Evolutionary conservation across 768 basidiomycete species (phyloP).

Genomic region (Lentinula boryana): DNA sequence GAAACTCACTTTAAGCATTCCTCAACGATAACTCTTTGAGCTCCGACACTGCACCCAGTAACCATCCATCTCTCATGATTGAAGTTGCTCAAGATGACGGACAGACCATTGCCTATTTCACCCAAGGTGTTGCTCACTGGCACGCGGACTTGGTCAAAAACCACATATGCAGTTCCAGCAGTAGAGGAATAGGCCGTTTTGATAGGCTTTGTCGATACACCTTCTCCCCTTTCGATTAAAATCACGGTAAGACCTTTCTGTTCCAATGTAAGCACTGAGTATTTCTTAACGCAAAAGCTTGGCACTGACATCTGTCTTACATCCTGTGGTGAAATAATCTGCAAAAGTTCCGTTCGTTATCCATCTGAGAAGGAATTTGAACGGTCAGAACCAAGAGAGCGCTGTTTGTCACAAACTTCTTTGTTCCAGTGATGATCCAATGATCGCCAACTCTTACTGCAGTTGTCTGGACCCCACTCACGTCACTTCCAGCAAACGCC

Average conservation of each 20-base stretch:
- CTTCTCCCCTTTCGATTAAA: conserved; percentile 64
- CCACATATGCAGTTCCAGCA: conserved; percentile 86
- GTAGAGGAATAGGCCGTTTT: conserved; percentile 90
- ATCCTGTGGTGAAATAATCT: conserved; percentile 81
- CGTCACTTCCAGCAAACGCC: conserved; percentile 89
- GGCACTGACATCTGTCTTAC: conserved; percentile 54
- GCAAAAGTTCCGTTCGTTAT: conserved; percentile 85
- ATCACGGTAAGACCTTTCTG: conserved; percentile 73
- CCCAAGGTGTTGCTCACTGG: conserved; percentile 88
- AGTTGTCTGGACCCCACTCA: conserved; percentile 77
- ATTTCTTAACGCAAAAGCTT: neutral
- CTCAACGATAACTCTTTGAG: conserved; percentile 79
- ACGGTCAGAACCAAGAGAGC: neutral
- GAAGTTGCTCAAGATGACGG: conserved; percentile 79
- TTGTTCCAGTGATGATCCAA: conserved; percentile 90
- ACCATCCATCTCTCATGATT: conserved; percentile 94
- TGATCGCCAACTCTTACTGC: conserved; percentile 81
- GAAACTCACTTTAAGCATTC: conserved; percentile 74
- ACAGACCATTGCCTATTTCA: conserved; percentile 75
- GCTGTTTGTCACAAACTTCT: conserved; percentile 52
- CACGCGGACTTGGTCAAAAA: conserved; percentile 76
- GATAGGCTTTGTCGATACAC: conserved; percentile 80
- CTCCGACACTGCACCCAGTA: conserved; percentile 58
- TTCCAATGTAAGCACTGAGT: neutral
- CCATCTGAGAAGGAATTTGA: conserved; percentile 45